Percentiles rank a stretch among this genome's conserved stretches.
These are phyloP conservation scores for Atkinsonella hypoxylon DNA, from an alignment of 2,329 filamentous ascomycete genomes.

Conservation along the genomic window DNA sequence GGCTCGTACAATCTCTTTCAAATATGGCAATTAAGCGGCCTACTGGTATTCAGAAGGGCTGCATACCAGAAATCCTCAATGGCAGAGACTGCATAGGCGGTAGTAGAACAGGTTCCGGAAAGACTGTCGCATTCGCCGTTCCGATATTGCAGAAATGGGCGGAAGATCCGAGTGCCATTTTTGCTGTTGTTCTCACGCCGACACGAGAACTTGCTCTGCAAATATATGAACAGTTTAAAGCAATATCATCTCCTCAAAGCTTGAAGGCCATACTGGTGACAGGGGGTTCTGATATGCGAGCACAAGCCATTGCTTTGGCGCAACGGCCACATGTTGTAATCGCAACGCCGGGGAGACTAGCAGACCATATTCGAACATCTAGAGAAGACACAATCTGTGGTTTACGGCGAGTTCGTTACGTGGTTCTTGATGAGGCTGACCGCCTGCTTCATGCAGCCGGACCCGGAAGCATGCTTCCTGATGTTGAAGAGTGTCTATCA, in stretches of 20 bases:
- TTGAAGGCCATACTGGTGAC: slow-evolving; percentile 85
- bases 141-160: slow-evolving; percentile 92
- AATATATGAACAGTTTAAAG: slow-evolving; percentile 92
- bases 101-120: slow-evolving; percentile 89
- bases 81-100: slow-evolving; percentile 92
- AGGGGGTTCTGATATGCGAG: slow-evolving; percentile 83
- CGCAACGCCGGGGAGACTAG: slow-evolving; percentile 83
- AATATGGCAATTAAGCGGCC: slow-evolving; percentile 74
- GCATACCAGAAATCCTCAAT: slow-evolving; percentile 84
- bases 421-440: slow-evolving; percentile 94
- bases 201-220: slow-evolving; percentile 88
- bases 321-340: slow-evolving; percentile 84
- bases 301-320: slow-evolving; percentile 74
- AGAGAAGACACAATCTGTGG: slow-evolving; percentile 84
- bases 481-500: slow-evolving; percentile 78
- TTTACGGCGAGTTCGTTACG: slow-evolving; percentile 64
- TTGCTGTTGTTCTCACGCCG: slow-evolving; percentile 77
- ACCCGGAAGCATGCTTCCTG: slow-evolving; percentile 82
- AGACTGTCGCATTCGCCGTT: slow-evolving; percentile 90
- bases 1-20: slow-evolving; percentile 71
- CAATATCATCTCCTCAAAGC: slow-evolving; percentile 76
- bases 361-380: slow-evolving; percentile 85
- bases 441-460: slow-evolving; percentile 63
- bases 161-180: slow-evolving; percentile 83
- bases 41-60: slow-evolving; percentile 84